Conservation (phyloP, 495 filamentous ascomycete species). For the Tuber magnatum region DNA sequence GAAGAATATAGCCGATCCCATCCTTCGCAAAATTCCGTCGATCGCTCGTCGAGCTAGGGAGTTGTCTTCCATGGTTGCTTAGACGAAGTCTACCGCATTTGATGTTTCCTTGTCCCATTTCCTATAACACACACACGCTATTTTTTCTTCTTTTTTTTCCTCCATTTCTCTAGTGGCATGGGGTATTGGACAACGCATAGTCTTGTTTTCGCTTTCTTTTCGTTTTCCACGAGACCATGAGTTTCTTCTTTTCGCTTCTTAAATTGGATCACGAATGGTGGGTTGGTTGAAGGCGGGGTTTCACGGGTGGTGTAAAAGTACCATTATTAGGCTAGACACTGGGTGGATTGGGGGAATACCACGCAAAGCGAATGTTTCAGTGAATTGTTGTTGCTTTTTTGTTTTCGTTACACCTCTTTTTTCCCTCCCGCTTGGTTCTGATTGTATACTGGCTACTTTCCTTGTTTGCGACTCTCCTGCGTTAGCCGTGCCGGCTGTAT, state of each 20-base stretch:
- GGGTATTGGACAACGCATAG: constrained; percentile 22
- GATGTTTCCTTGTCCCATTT: constrained; percentile 21
- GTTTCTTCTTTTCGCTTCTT: neutral
- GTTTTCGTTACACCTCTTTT: neutral
- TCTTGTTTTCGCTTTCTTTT: constrained; percentile 37
- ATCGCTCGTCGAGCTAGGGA: constrained; percentile 52
- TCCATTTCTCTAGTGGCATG: constrained; percentile 15
- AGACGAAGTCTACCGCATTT: neutral
- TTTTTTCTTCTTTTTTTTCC: constrained; percentile 22
- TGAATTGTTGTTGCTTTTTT: neutral
- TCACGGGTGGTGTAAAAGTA: neutral
- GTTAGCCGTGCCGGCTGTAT: neutral
- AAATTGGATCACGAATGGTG: neutral
- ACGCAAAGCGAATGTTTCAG: neutral
- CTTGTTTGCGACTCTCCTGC: neutral
- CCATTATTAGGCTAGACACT: neutral
- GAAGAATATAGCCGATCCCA: constrained; percentile 53
- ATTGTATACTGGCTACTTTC: neutral
- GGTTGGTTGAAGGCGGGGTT: neutral
- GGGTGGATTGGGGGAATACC: constrained; percentile 1
- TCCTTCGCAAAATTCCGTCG: constrained; percentile 56
- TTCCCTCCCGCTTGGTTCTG: neutral
- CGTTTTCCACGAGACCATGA: neutral
- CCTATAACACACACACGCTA: constrained; percentile 15
- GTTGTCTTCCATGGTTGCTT: constrained; percentile 43